Conservation (phyloP, 225 moss, liverwort and hornwort genomes). For the Lunularia cruciata region DNA sequence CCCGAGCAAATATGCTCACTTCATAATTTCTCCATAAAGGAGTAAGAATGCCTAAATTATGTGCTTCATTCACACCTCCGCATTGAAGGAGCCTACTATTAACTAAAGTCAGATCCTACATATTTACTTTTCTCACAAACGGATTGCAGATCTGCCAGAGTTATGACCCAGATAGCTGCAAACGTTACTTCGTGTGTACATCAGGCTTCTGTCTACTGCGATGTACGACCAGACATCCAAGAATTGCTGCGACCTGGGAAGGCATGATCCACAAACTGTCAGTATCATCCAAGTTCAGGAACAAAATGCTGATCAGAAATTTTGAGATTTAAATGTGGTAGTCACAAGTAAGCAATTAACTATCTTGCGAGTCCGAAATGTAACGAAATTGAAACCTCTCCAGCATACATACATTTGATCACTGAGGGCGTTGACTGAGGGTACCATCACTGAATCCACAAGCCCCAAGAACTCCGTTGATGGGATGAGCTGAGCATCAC, state of each 20-base stretch:
- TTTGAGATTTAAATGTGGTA: not conserved
- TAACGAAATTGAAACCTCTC: too few relatives aligned
- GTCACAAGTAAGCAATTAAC: not conserved
- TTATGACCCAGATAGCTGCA: conserved; percentile 1
- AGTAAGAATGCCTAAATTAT: conserved; percentile 5
- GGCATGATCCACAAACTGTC: not conserved
- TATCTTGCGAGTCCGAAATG: not conserved
- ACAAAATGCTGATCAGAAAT: not conserved
- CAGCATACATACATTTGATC: conserved; percentile 25
- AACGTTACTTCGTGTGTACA: conserved; percentile 4
- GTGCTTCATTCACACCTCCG: conserved; percentile 7
- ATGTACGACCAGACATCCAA: conserved; percentile 21
- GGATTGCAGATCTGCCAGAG: conserved; percentile 1
- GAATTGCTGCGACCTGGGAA: conserved; percentile 20
- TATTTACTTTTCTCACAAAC: conserved; percentile 28
- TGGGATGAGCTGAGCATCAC: not conserved
- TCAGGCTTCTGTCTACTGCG: conserved; percentile 3
- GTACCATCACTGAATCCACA: conserved; percentile 24
- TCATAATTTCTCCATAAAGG: conserved; percentile 2
- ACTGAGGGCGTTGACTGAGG: not conserved
- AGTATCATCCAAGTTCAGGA: not conserved
- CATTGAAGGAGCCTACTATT: conserved; percentile 1
- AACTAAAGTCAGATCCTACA: conserved; percentile 18
- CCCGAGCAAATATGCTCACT: conserved; percentile 11
- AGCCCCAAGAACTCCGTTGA: conserved; percentile 12